Base-by-base conservation (phyloP, 371 early-diverging fungal genomes). In the Apophysomyces trapeziformis region DNA sequence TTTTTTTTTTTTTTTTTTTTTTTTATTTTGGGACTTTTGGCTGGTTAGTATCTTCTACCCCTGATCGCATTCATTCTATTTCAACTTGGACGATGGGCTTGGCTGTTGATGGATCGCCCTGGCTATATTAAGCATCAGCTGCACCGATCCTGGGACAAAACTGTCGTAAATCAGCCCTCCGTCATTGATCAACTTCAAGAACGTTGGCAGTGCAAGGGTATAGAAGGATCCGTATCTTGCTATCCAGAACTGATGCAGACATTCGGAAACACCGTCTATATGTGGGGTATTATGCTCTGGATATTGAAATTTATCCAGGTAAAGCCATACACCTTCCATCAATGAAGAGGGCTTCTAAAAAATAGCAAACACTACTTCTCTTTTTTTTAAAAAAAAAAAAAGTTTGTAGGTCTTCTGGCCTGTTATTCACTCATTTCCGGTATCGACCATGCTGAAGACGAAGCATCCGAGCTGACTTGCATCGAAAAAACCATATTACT, bases 291-390 rank as follows among this genome's bases (percentile, higher is more conserved):
- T 14, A 44, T 46, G 11, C 61, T 70, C 16, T 66, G 63, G 63
- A n/a, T 60, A 12, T 39, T 67, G 12, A 70, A 67, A 14, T 41
- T 70, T 47, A 39, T 69, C 7, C 70, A 69, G 58, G 70, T 69
- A 69, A 61, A 6, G 32, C 1, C 3, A 26, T 4, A 21, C 21
- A 16, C 16, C 18, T 9, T 4, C 45, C 13, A 37, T 26, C 32
- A 62, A 47, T 1, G 64, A 44, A 60, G 38, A 58, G 47, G 5
- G 36, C 44, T 36, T 5, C 13, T 16, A 18, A 43, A 43, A 12
- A 14, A 26, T 32, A 60, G 16, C n/a, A 21, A 60, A 16, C 9
- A 45, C 41, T 14, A 9, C 14, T 38, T 4, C 44, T 38, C 36
- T 43, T 43, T 43, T 43, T 4, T 43, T 4, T 26, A 26, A 43